These are phyloP conservation scores for Pezicula carpinea DNA, from an alignment of 2,329 filamentous ascomycete species.

Conservation along the genomic window DNA sequence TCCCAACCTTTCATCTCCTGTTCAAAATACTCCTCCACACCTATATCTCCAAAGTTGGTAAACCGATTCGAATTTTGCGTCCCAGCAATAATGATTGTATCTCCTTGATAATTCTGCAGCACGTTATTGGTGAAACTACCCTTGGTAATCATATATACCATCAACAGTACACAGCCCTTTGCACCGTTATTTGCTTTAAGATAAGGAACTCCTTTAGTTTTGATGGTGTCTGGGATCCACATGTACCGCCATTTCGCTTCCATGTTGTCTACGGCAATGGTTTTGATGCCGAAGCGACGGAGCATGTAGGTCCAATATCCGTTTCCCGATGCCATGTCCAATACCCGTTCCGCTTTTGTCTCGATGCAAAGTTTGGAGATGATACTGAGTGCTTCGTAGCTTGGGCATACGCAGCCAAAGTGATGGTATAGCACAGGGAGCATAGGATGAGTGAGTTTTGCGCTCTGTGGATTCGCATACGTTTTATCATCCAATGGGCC, in stretches of 20 bases:
- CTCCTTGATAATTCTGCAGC: constrained; percentile 55
- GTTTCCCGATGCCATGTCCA: constrained; percentile 67
- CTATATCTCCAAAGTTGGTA: constrained; percentile 60
- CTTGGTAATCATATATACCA: constrained; percentile 68
- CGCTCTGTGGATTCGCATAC: constrained; percentile 38
- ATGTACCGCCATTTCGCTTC: constrained; percentile 63
- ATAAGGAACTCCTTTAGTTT: constrained; percentile 55
- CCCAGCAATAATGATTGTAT: constrained; percentile 65
- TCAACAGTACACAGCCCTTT: constrained; percentile 54
- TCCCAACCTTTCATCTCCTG: constrained; percentile 52
- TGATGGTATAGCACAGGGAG: constrained; percentile 74
- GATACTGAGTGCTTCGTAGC: constrained; percentile 59
- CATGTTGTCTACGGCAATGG: constrained; percentile 61
- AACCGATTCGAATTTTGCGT: constrained; percentile 73
- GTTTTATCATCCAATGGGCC: constrained; percentile 53
- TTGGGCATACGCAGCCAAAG: constrained; percentile 69
- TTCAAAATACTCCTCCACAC: constrained; percentile 63
- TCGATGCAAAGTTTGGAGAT: constrained; percentile 46
- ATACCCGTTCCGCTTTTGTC: constrained; percentile 39
- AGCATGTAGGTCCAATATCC: constrained; percentile 75
- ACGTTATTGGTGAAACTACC: constrained; percentile 60
- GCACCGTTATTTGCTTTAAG: constrained; percentile 45
- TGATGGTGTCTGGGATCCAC: constrained; percentile 65
- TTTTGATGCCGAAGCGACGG: constrained; percentile 49
- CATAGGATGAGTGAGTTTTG: constrained; percentile 59